Base-by-base conservation (phyloP, 208 protist genomes). In the Trypanosomatidae sp. region DNA sequence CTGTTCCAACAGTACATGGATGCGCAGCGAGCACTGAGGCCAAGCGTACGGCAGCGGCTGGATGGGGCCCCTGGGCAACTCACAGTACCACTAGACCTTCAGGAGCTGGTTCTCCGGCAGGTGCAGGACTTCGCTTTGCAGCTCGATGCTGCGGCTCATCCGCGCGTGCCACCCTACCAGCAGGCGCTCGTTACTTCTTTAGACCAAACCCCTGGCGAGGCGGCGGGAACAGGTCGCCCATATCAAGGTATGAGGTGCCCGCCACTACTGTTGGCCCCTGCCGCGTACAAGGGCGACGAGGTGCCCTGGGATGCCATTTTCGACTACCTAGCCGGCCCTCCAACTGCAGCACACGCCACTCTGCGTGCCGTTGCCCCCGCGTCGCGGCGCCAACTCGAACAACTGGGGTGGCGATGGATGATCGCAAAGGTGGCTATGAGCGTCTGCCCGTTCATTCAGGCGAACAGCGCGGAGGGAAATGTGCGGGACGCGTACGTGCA, bases 401-500 rank as follows among this genome's bases (percentile, higher is more conserved):
- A 72, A 47, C 73, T 66, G 55, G 66, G 65, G 58, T 77, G 73
- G 73, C 53, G 36, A n/a, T 77, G 73, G 73, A 19, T 77, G 17
- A 25, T 77, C 2, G 49, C 28, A 49, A 60, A 58, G 46, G 59
- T 77, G n/a, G 44, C 65, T 50, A 46, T 25, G 25, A 12, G 19
- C 39, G 25, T 77, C 30, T 77, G 73, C 19, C 66, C 73, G 1
- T 77, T 77, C 64, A 60, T 77, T 25, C 19, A 52, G 25, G 73
- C 67, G 49, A 77, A 67, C 73, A 66, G 47, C 46, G 33, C 36
- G 19, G 73, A 59, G 55, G n/a, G 5, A 13, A 55, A 66, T 47
- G 73, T 76, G 39, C 62, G 70, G 10, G 79, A 83, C 71, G 65
- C 74, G 15, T 77, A 76, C 58, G 65, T 58, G 17, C 73, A 71